A percentile compares a stretch with the other conserved stretches of the same genome.
phyloP scores from a whole-genome alignment of 1,139 yeast genomes.

The Geotrichum phurueaensis region DNA sequence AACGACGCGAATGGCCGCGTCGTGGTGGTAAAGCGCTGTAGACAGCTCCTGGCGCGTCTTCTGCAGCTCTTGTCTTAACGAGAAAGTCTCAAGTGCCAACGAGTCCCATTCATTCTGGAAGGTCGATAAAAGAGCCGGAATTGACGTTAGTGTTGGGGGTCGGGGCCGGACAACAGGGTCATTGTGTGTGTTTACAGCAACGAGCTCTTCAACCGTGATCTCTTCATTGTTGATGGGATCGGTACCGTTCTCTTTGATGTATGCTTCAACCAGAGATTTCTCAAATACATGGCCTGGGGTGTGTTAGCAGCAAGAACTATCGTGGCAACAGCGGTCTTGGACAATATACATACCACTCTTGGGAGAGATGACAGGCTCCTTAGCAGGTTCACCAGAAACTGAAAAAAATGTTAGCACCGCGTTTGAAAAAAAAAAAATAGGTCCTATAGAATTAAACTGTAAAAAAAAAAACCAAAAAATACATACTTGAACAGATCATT shows the following conservation, averaged over 20 bases:
- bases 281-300: slow-evolving; percentile 55
- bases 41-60: slow-evolving; percentile 67
- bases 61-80: slow-evolving; percentile 64
- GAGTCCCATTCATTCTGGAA: slow-evolving; percentile 92
- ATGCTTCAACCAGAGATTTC: slow-evolving; percentile 51
- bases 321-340: background rate
- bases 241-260: slow-evolving; percentile 55
- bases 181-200: slow-evolving; percentile 40
- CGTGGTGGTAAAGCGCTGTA: slow-evolving; percentile 72
- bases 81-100: slow-evolving; percentile 71
- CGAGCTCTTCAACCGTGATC: slow-evolving; percentile 52
- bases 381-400: slow-evolving; percentile 65
- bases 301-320: slow-evolving; percentile 3
- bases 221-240: slow-evolving; percentile 76
- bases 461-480: slow-evolving; percentile 5
- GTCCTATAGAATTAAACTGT: background rate
- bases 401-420: slow-evolving; percentile 15
- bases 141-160: slow-evolving; percentile 54
- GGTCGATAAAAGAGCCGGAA: slow-evolving; percentile 68
- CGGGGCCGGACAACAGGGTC: slow-evolving; percentile 42
- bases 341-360: slow-evolving; percentile 46
- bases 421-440: background rate
- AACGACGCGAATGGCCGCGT: slow-evolving; percentile 86
- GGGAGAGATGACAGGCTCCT: slow-evolving; percentile 69
- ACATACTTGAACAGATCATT: slow-evolving; percentile 34